Base-by-base conservation (phyloP, 306 rosid genomes). In the Ammopiptanthus mongolicus region DNA sequence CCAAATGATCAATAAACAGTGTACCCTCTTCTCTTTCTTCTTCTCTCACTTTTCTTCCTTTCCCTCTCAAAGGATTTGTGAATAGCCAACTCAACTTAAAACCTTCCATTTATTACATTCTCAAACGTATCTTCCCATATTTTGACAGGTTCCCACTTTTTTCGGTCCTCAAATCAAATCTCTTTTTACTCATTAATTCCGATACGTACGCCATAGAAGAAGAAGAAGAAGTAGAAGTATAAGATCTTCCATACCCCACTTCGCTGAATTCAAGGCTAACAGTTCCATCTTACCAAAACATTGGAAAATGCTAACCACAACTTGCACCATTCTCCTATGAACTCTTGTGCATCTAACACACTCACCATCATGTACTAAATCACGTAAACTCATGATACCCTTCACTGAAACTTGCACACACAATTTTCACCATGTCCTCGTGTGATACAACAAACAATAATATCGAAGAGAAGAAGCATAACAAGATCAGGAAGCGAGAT, bases 401-500 rank as follows among this genome's bases (percentile, higher is more conserved):
- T 65, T 53, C 41, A 53, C 63, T 71, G 56, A 80, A 65, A 33
- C 52, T 77, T 74, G 18, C 5, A 0, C n/a, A 15, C 41, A 36
- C 6, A 23, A 19, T 41, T 15, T 65, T 46, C 56, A 69, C 62
- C 56, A 88, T 88, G 89, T 86, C 91, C 33, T 80, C 89, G 17
- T 56, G 76, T 77, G 73, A 66, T 29, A 73, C 61, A 47, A 60
- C 51, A 73, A 39, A 9, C 8, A 36, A 59, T 42, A 72, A 41
- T 44, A 42, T 50, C 36, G 39, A 59, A 50, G 73, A 73, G 76
- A 78, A 73, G 69, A 78, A 72, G 63, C 80, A 53, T 53, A 80
- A 83, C 78, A 88, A 83, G 84, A 81, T 83, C 82, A 90, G 96
- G 78, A 88, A 88, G 78, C 75, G 93, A 21, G 85, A 81, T 68